These are phyloP conservation scores for Flagelloscypha sp. DNA, from an alignment of 768 basidiomycete species.

Conservation along the genomic window DNA sequence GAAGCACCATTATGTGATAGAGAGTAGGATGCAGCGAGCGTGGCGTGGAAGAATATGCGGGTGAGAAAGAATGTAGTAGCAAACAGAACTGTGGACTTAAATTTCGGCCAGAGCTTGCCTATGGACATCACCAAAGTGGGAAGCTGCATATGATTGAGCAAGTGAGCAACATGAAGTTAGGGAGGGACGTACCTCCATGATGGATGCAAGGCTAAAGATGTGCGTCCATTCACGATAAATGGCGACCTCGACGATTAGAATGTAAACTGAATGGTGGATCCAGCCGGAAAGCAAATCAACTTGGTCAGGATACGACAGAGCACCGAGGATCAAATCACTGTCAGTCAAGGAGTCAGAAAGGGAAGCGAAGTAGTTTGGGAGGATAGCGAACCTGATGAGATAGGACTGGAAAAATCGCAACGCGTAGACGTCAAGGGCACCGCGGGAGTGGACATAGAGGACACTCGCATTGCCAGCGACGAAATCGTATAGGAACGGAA, in stretches of 20 bases:
- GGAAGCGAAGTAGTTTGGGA: not conserved
- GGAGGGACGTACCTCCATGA: slow-evolving; percentile 36
- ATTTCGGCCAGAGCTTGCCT: slow-evolving; percentile 31
- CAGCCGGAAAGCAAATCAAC: slow-evolving; percentile 47
- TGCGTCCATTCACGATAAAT: slow-evolving; percentile 27
- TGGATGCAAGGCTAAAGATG: slow-evolving; percentile 33
- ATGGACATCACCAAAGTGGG: slow-evolving; percentile 48
- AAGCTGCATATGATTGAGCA: slow-evolving; percentile 20
- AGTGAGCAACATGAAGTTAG: not conserved
- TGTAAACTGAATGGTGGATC: slow-evolving; percentile 40
- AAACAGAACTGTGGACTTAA: slow-evolving; percentile 44
- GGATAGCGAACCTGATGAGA: slow-evolving; percentile 27
- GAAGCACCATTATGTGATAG: slow-evolving; percentile 19
- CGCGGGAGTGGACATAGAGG: slow-evolving; percentile 15
- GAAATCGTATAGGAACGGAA: slow-evolving; percentile 30
- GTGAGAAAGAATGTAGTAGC: slow-evolving; percentile 42
- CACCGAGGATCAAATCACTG: slow-evolving; percentile 40
- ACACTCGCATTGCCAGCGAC: slow-evolving; percentile 17
- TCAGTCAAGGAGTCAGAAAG: slow-evolving; percentile 1
- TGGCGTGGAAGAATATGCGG: slow-evolving; percentile 39
- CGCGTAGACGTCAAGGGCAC: slow-evolving; percentile 16
- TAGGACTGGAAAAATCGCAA: slow-evolving; percentile 39
- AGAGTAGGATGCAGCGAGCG: slow-evolving; percentile 24
- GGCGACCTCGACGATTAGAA: slow-evolving; percentile 31
- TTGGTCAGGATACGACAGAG: slow-evolving; percentile 35